These are phyloP conservation scores for Penicillium crustosum DNA, from an alignment of 2,329 filamentous ascomycete genomes.

Conservation along the genomic window DNA sequence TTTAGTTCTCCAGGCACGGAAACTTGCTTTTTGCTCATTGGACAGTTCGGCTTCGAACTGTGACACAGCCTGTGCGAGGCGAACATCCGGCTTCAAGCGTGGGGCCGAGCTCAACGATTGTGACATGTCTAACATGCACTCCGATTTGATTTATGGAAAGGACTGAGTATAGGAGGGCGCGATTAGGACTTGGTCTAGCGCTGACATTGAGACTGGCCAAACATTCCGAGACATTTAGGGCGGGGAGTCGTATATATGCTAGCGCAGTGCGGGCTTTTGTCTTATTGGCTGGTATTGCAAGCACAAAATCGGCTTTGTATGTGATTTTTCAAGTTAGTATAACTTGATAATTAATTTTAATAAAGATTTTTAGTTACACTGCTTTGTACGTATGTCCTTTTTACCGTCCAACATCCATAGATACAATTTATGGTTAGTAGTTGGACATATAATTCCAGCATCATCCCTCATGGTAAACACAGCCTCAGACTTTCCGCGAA, in stretches of 20 bases:
- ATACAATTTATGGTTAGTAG: no score
- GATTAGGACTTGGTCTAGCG: neutral
- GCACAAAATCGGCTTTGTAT: neutral
- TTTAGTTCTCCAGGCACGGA: neutral
- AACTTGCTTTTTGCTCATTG: neutral
- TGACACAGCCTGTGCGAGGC: neutral
- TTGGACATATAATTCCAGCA: no score
- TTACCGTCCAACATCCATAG: no score
- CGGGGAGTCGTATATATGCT: neutral
- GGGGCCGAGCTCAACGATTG: neutral
- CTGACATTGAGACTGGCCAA: neutral
- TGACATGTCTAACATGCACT: neutral
- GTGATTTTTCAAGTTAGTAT: neutral
- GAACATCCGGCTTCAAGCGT: neutral
- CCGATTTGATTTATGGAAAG: neutral
- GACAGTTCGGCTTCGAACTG: neutral
- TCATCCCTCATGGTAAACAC: no score
- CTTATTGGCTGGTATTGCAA: neutral
- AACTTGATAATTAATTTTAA: neutral
- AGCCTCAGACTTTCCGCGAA: no score
- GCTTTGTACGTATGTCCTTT: no score
- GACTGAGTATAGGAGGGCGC: neutral
- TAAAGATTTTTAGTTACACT: no score
- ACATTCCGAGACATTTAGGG: no score
- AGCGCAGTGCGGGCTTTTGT: neutral